These are phyloP conservation scores for Hypholoma fasciculare DNA, from an alignment of 768 basidiomycete genomes.

Conservation along the genomic window DNA sequence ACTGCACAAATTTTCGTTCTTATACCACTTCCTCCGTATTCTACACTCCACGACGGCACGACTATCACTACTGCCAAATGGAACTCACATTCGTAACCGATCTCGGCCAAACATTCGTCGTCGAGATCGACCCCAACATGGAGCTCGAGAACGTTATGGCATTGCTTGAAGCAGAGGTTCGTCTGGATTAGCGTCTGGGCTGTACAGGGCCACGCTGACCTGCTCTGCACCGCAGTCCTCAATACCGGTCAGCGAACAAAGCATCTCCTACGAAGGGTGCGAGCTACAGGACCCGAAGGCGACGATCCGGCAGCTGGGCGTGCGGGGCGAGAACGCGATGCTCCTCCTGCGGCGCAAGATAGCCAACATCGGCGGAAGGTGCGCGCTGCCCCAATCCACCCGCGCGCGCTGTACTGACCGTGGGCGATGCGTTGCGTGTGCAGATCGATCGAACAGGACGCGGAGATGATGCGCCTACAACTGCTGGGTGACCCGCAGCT, in stretches of 20 bases:
- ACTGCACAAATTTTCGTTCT: not conserved
- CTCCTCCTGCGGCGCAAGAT: slow-evolving; percentile 68
- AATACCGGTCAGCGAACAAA: slow-evolving; percentile 71
- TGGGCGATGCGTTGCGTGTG: not conserved
- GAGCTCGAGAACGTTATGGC: slow-evolving; percentile 92
- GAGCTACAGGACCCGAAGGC: slow-evolving; percentile 67
- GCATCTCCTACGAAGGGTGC: slow-evolving; percentile 63
- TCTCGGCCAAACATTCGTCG: slow-evolving; percentile 55
- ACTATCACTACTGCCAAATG: slow-evolving; percentile 41
- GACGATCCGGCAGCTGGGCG: slow-evolving; percentile 67
- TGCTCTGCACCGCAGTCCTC: slow-evolving; percentile 53
- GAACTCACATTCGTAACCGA: slow-evolving; percentile 73
- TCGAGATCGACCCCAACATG: slow-evolving; percentile 91
- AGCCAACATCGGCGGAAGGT: slow-evolving; percentile 42
- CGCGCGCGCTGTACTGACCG: not conserved
- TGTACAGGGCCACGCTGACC: not conserved
- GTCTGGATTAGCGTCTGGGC: slow-evolving; percentile 21
- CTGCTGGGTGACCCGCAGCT: slow-evolving; percentile 81
- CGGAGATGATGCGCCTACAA: slow-evolving; percentile 90
- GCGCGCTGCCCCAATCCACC: slow-evolving; percentile 5
- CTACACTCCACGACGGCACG: not conserved
- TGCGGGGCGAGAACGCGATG: slow-evolving; percentile 59
- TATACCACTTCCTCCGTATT: slow-evolving; percentile 5
- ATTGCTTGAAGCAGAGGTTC: slow-evolving; percentile 91
- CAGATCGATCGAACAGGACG: slow-evolving; percentile 74